A percentile compares a stretch with the other conserved stretches of the same genome.
Evolutionary conservation across 164 flowering plant species (phyloP).

Genomic region (Umbellularia californica): DNA sequence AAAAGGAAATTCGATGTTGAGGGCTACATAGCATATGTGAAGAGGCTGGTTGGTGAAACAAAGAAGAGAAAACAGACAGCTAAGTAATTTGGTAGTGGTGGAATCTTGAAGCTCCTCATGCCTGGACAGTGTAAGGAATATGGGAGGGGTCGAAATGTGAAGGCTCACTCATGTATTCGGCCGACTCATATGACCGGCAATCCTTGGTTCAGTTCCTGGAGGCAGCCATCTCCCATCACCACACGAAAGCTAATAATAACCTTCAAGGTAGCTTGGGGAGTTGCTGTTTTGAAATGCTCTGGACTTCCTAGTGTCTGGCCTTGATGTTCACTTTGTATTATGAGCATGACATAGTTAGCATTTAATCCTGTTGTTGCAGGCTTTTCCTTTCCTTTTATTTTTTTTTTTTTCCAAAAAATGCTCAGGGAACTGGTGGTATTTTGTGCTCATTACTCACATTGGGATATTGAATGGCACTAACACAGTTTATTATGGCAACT

Average conservation of each 20-base stretch:
- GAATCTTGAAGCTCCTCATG: constrained; percentile 1
- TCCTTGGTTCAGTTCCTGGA: background rate
- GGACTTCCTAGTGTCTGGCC: too few species aligned
- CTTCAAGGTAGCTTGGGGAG: background rate
- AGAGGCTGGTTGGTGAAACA: constrained; percentile 49
- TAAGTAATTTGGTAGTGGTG: background rate
- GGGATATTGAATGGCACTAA: too few species aligned
- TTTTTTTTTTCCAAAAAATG: too few species aligned
- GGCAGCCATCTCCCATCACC: background rate
- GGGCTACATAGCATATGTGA: constrained; percentile 71
- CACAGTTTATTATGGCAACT: too few species aligned
- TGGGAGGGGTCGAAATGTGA: background rate
- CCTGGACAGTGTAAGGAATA: background rate
- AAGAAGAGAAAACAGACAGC: constrained; percentile 49
- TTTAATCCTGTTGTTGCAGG: too few species aligned
- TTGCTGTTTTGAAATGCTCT: too few species aligned
- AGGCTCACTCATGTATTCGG: background rate
- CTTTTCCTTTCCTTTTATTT: too few species aligned
- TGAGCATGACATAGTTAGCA: too few species aligned
- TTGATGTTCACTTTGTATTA: too few species aligned
- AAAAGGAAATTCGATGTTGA: constrained; percentile 91
- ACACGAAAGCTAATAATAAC: background rate
- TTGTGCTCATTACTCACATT: too few species aligned
- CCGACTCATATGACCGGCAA: background rate
- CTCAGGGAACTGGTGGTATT: too few species aligned